A percentile compares a stretch with the other conserved stretches of the same genome.
Evolutionary conservation across 2,329 filamentous ascomycete genomes (phyloP).

Genomic region (Daldinia sp.): DNA sequence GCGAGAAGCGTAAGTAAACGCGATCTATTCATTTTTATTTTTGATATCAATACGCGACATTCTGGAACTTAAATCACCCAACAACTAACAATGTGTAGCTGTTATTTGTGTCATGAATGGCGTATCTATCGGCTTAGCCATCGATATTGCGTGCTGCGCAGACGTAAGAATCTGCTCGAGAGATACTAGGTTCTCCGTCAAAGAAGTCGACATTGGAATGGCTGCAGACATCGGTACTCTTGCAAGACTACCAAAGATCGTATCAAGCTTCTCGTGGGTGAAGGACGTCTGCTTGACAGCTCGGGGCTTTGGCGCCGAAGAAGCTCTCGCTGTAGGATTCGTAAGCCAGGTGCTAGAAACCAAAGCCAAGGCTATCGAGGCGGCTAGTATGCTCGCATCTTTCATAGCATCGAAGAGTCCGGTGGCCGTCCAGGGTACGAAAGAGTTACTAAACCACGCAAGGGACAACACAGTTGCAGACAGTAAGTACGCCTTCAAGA

Average conservation of each 20-base stretch:
- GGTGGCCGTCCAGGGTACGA: constrained; percentile 56
- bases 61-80: background rate
- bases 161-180: constrained; percentile 73
- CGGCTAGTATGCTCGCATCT: constrained; percentile 43
- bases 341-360: constrained; percentile 70
- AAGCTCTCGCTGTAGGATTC: constrained; percentile 75
- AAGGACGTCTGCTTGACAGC: constrained; percentile 81
- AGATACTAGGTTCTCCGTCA: constrained; percentile 72
- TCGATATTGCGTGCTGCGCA: constrained; percentile 75
- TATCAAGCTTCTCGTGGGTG: constrained; percentile 76
- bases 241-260: constrained; percentile 75
- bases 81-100: constrained; percentile 54
- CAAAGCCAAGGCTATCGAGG: constrained; percentile 44
- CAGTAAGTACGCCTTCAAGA: constrained; percentile 58
- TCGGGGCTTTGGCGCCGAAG: constrained; percentile 71
- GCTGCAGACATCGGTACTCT: constrained; percentile 83
- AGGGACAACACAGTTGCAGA: constrained; percentile 81
- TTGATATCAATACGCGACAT: no score
- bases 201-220: constrained; percentile 84
- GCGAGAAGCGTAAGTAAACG: constrained; percentile 77
- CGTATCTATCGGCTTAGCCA: constrained; percentile 77
- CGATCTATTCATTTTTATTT: background rate
- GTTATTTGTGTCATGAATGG: constrained; percentile 86
- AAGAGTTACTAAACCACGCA: constrained; percentile 53
- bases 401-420: constrained; percentile 83